These are phyloP conservation scores for Xanthoconium purpureum DNA, from an alignment of 768 basidiomycete species.

Conservation along the genomic window DNA sequence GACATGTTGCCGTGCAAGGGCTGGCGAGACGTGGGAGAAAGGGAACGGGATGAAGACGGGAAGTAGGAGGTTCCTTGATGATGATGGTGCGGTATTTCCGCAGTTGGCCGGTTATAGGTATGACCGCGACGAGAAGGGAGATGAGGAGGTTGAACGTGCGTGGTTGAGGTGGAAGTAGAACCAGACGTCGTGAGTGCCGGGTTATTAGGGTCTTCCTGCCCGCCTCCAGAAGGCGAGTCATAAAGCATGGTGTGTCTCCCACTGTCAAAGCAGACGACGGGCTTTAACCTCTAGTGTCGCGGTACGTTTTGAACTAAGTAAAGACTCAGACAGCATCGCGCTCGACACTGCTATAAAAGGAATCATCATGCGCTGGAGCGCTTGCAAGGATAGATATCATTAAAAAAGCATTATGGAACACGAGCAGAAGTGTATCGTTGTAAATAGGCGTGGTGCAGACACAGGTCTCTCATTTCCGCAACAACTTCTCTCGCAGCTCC, in stretches of 20 bases:
- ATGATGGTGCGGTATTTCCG: constrained; percentile 58
- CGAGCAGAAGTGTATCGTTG: constrained; percentile 1
- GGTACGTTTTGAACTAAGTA: background rate
- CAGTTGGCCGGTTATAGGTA: constrained; percentile 56
- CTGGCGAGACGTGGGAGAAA: constrained; percentile 47
- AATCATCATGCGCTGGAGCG: no score
- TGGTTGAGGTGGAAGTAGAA: constrained; percentile 42
- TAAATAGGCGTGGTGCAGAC: background rate
- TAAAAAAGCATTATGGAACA: constrained; percentile 19
- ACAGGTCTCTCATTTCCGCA: constrained; percentile 48
- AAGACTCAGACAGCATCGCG: background rate
- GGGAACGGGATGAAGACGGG: constrained; percentile 36
- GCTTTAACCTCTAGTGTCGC: background rate
- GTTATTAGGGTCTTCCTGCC: constrained; percentile 33
- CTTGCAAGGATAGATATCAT: background rate
- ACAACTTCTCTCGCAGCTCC: constrained; percentile 76
- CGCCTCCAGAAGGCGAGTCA: constrained; percentile 16
- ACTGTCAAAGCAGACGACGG: background rate
- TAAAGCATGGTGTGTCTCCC: constrained; percentile 7
- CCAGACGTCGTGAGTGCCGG: constrained; percentile 29
- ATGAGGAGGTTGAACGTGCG: constrained; percentile 27
- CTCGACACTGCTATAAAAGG: constrained; percentile 1
- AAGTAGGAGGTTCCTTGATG: constrained; percentile 70
- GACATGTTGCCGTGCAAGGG: constrained; percentile 51
- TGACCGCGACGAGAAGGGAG: constrained; percentile 47